Percentiles rank a stretch among this genome's conserved stretches.
These are phyloP conservation scores for Huiozyma naganishii DNA, from an alignment of 805 yeast genomes.

Conservation along the genomic window DNA sequence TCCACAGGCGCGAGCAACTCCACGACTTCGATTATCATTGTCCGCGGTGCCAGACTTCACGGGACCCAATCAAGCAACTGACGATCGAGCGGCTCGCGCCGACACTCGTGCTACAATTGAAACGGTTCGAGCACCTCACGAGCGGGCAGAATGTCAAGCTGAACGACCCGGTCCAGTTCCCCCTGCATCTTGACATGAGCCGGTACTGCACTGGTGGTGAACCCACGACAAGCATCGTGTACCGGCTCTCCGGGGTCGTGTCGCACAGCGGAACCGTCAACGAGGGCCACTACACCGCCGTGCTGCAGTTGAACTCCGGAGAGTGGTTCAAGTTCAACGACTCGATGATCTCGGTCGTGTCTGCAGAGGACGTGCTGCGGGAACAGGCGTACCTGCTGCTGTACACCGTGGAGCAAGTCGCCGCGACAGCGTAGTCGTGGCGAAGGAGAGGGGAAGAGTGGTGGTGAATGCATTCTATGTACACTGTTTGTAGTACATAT, in stretches of 20 bases:
- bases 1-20: conserved; percentile 66
- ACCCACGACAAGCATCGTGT: conserved; percentile 30
- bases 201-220: conserved; percentile 34
- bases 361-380: conserved; percentile 52
- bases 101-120: conserved; percentile 74
- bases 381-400: conserved; percentile 75
- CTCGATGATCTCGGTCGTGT: conserved; percentile 58
- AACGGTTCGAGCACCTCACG: conserved; percentile 41
- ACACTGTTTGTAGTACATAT: neutral
- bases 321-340: conserved; percentile 92
- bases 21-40: conserved; percentile 64
- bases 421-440: conserved; percentile 4
- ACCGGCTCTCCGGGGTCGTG: conserved; percentile 78
- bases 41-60: conserved; percentile 46
- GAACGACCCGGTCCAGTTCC: conserved; percentile 64
- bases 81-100: conserved; percentile 61
- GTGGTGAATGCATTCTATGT: too few species aligned
- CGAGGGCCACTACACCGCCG: conserved; percentile 88
- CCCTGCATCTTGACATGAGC: conserved; percentile 60
- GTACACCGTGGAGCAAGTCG: conserved; percentile 36
- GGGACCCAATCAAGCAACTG: conserved; percentile 64
- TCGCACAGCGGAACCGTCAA: conserved; percentile 88
- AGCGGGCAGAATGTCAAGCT: conserved; percentile 49
- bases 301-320: conserved; percentile 60
- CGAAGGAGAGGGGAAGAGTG: too few species aligned